Evolutionary conservation across 2,329 filamentous ascomycete genomes (phyloP).

Genomic region (Metarhizium album): DNA sequence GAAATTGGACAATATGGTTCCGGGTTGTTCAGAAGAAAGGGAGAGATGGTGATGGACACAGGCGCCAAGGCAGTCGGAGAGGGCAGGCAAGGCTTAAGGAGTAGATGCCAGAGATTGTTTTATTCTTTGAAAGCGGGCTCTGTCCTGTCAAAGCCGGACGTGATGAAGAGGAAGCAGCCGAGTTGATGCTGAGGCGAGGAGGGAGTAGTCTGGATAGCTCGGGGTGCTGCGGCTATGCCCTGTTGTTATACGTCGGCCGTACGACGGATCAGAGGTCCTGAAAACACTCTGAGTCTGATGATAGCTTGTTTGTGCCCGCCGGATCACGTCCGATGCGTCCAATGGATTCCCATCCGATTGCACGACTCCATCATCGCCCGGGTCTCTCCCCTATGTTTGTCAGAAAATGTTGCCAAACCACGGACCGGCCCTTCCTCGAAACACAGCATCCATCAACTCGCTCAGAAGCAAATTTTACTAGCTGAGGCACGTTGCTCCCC

Average conservation of each 20-base stretch:
- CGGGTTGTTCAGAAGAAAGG: background rate
- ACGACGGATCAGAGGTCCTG: slow-evolving; percentile 5
- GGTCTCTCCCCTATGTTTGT: slow-evolving; percentile 8
- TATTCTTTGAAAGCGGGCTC: background rate
- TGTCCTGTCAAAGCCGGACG: background rate
- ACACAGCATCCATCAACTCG: slow-evolving; percentile 6
- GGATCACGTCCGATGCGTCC: slow-evolving; percentile 1
- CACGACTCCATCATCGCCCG: slow-evolving; percentile 4
- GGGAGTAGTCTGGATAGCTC: background rate
- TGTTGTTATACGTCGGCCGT: slow-evolving; percentile 10
- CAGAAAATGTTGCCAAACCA: slow-evolving; percentile 5
- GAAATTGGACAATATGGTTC: background rate
- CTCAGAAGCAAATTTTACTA: slow-evolving; percentile 2
- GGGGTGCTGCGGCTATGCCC: slow-evolving; percentile 2
- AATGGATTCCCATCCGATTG: slow-evolving; percentile 5
- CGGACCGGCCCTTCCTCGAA: slow-evolving; percentile 8
- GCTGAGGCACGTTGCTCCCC: background rate
- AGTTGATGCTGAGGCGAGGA: slow-evolving; percentile 2
- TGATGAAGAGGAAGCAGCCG: slow-evolving; percentile 3
- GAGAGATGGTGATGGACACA: background rate
- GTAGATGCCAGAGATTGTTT: background rate
- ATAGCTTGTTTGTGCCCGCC: slow-evolving; percentile 5
- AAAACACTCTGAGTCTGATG: slow-evolving; percentile 6
- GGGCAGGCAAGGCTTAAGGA: background rate
- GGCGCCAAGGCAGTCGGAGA: background rate